Conservation (phyloP, 73 alveolate species). For the Tetrahymena borealis region DNA sequence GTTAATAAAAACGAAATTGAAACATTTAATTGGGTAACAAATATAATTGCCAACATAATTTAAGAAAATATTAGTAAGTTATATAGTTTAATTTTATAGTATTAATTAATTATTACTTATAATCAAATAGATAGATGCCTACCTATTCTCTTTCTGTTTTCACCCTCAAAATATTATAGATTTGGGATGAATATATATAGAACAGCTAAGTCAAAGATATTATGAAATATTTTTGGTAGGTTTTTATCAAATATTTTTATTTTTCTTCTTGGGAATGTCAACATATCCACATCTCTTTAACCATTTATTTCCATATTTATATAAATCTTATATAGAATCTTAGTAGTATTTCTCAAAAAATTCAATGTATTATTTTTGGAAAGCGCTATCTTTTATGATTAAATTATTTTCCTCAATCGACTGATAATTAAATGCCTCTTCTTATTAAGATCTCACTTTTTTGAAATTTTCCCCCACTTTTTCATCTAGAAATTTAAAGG, state of each 20-base stretch:
- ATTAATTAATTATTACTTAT: too few relatives aligned
- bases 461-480: neutral
- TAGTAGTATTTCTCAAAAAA: neutral
- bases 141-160: too few relatives aligned
- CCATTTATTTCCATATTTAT: neutral
- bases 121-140: too few relatives aligned
- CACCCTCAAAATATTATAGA: too few relatives aligned
- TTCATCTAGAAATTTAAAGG: neutral
- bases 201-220: too few relatives aligned
- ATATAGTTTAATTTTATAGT: too few relatives aligned
- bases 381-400: neutral
- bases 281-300: neutral
- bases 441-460: neutral
- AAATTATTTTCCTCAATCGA: neutral
- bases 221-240: too few relatives aligned
- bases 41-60: too few relatives aligned
- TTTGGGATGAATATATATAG: too few relatives aligned
- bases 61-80: too few relatives aligned
- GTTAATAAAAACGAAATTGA: too few relatives aligned
- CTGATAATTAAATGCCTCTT: neutral
- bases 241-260: neutral
- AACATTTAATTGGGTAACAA: too few relatives aligned
- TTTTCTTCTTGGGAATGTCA: neutral
- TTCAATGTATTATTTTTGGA: neutral
- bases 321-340: neutral